These are phyloP conservation scores for Diaporthe nobilis DNA, from an alignment of 2,329 filamentous ascomycete species.

Conservation along the genomic window DNA sequence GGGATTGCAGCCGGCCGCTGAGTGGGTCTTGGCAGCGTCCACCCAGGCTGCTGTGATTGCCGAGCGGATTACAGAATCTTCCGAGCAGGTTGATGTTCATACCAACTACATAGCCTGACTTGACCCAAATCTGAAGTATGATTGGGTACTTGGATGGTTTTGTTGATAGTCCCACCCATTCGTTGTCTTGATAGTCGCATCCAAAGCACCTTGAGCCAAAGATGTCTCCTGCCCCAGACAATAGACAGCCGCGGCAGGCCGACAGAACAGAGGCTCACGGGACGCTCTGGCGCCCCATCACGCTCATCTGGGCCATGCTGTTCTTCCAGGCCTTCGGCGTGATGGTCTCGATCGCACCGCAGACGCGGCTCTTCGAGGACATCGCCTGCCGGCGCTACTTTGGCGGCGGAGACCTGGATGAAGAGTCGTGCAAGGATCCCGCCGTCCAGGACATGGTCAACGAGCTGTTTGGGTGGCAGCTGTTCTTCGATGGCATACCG, in stretches of 20 bases:
- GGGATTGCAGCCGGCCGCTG: background rate
- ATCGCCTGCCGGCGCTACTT: constrained; percentile 14
- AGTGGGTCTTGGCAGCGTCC: background rate
- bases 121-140: background rate
- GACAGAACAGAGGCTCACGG: background rate
- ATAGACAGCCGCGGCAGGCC: background rate
- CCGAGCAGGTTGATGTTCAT: background rate
- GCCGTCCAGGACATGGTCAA: constrained; percentile 17
- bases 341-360: constrained; percentile 8
- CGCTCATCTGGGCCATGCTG: constrained; percentile 19
- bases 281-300: background rate
- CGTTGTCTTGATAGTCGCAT: background rate
- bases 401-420: background rate
- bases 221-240: background rate
- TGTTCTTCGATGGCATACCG: constrained; percentile 19
- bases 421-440: background rate
- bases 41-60: background rate
- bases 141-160: too few relatives aligned
- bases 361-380: constrained; percentile 21
- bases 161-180: background rate
- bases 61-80: background rate
- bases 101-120: background rate
- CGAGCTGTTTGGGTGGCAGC: constrained; percentile 18
- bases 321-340: constrained; percentile 12
- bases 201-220: too few relatives aligned